Evolutionary conservation across 164 flowering plant genomes (phyloP), one percentile per base, ranked within the genome.

Genomic region (Nelumbo lutea): DNA sequence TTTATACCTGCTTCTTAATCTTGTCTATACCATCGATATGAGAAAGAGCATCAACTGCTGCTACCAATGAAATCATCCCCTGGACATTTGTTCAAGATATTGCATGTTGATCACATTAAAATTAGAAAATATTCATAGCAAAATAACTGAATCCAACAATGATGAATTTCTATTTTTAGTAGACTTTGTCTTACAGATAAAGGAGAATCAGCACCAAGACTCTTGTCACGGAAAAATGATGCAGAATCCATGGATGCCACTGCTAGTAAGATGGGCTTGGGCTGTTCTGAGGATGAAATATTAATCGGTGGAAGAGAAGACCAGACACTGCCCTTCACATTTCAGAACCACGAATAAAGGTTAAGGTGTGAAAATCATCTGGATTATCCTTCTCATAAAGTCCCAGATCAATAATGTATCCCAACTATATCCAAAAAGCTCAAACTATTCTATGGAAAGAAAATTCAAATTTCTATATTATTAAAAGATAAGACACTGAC

Each of bases 311-410:
- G 97, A 71, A 92, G 89, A 1, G 97, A 87, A 38, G 97, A 92
- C 97, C 95, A 89, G 73, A 95, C 99, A 90, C 99, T 95, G 98
- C 84, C 90, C 89, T 89, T 90, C 86, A 90, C 58, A 81, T 70
- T 71, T 44, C 69, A 76, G 81, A 86, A 63, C 75, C 70, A 73
- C 38, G 66, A 53, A 62, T 75, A 76, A 68, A 72, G 70, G 62
- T 68, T 61, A 82, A 64, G 55, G 66, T 45, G 8, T 38, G 53
- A 50, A 48, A 66, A 39, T 13, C 14, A 38, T 44, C 38, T 47
- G 14, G 59, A 59, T 51, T 44, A 65, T 52, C 41, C 42, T 38
- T 53, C 2, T 4, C 2, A 53, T 53, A 11, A 53, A 53, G 9
- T 51, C 13, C 55, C 10, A 51, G 11, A 51, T 51, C 13, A 6